Evolutionary conservation across 768 basidiomycete genomes (phyloP).

Genomic region (Gloeostereum incarnatum): DNA sequence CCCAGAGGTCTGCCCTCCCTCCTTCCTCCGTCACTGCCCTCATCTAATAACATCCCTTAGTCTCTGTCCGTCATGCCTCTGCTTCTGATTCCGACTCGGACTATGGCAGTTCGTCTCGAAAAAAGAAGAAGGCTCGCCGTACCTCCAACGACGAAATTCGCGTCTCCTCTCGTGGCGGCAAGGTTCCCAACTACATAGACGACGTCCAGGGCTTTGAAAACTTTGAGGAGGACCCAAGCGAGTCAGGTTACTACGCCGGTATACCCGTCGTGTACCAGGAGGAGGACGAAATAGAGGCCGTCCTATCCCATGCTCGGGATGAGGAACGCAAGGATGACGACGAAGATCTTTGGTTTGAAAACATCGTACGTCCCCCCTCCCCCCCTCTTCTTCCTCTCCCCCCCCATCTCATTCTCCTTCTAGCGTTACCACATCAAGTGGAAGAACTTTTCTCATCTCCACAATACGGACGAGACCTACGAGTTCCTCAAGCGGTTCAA

Average conservation of each 20-base stretch:
- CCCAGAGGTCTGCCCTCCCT: slow-evolving; percentile 43
- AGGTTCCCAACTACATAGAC: slow-evolving; percentile 79
- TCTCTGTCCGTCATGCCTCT: slow-evolving; percentile 41
- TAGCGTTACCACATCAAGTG: slow-evolving; percentile 99
- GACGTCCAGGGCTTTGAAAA: slow-evolving; percentile 75
- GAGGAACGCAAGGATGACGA: slow-evolving; percentile 69
- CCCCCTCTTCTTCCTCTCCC: slow-evolving; percentile 2
- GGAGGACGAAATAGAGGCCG: slow-evolving; percentile 86
- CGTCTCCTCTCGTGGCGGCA: slow-evolving; percentile 62
- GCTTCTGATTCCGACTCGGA: slow-evolving; percentile 81
- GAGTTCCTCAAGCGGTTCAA: slow-evolving; percentile 92
- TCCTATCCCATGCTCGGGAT: slow-evolving; percentile 80
- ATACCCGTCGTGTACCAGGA: slow-evolving; percentile 48
- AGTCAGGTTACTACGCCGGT: slow-evolving; percentile 46
- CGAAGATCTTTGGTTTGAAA: slow-evolving; percentile 80
- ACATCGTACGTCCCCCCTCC: slow-evolving; percentile 50
- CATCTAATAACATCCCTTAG: slow-evolving; percentile 19
- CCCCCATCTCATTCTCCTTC: slow-evolving; percentile 10
- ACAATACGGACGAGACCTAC: slow-evolving; percentile 99
- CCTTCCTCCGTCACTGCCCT: slow-evolving; percentile 8
- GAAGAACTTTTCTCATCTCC: slow-evolving; percentile 96
- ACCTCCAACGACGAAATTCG: slow-evolving; percentile 61
- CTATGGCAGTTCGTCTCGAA: slow-evolving; percentile 79
- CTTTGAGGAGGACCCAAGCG: slow-evolving; percentile 52
- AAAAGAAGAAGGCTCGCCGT: slow-evolving; percentile 59